Base-by-base conservation (phyloP, 345 rosid genomes). In the Firmiana major region DNA sequence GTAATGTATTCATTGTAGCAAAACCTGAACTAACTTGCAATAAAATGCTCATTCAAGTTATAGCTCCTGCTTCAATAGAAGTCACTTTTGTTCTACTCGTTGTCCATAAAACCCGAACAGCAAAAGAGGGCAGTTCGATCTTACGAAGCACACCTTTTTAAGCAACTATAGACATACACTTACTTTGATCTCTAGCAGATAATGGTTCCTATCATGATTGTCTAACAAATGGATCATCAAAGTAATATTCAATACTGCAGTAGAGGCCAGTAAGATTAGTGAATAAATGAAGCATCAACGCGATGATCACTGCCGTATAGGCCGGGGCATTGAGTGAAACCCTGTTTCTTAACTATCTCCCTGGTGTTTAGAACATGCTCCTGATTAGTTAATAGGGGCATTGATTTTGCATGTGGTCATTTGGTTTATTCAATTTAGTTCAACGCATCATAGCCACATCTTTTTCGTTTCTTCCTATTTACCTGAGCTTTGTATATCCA, bases 291-390 rank as follows among this genome's bases (percentile, higher is more conserved):
- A 36, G 40, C 40, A 3, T 36, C 40, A 0, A 36, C 5, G 4
- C 6, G 40, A 36, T 36, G 40, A 36, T 36, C 40, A 36, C 40
- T 36, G 40, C 6, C 3, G 40, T 36, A 94, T 74, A 92, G 93
- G 53, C 98, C 98, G 48, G 97, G 98, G 43, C 81, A 89, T 90
- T 94, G 98, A 38, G 88, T 83, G 88, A 92, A 94, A 11, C 97
- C 97, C 83, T 88, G 93, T 72, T 69, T 83, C 90, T 86, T 63
- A 75, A 94, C 81, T 73, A 84, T 69, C 83, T 85, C 49, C 87
- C 97, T 92, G 0, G 97, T 92, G 65, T 79, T 84, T 22, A 54
- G 7, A 54, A 92, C 97, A 17, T 92, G 87, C 63, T 92, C 89
- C 31, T 71, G 77, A 66, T 92, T 88, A 15, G 91, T 73, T 31